Evolutionary conservation across 805 yeast genomes (phyloP).

Genomic region (Candida yuanshanica): DNA sequence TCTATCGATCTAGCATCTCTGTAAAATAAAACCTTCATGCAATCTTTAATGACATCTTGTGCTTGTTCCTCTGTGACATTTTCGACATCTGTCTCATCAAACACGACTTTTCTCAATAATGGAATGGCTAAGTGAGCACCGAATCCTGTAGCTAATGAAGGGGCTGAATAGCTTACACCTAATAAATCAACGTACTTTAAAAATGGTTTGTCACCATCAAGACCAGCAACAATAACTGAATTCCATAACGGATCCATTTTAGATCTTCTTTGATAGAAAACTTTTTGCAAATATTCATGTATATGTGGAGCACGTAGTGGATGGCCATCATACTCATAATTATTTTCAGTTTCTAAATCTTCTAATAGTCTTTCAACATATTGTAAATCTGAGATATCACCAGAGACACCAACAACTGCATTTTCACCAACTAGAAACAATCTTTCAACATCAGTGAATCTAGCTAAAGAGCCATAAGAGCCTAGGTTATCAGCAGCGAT

Average conservation of each 20-base stretch:
- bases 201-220: conserved; percentile 67
- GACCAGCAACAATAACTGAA: conserved; percentile 86
- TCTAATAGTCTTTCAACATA: conserved; percentile 69
- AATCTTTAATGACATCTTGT: conserved; percentile 64
- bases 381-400: conserved; percentile 93
- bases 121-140: conserved; percentile 96
- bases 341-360: conserved; percentile 71
- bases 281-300: conserved; percentile 79
- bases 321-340: conserved; percentile 69
- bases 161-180: conserved; percentile 87
- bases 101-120: conserved; percentile 76
- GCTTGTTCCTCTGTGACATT: conserved; percentile 73
- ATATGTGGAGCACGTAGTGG: conserved; percentile 77
- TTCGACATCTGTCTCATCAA: conserved; percentile 67
- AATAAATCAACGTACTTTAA: conserved; percentile 83
- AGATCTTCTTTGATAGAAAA: conserved; percentile 80
- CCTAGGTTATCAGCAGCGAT: conserved; percentile 94
- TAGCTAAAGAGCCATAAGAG: conserved; percentile 87
- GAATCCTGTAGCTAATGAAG: conserved; percentile 91
- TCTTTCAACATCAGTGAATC: conserved; percentile 83
- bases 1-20: conserved; percentile 94
- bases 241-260: conserved; percentile 98
- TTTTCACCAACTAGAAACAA: conserved; percentile 76
- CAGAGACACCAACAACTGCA: conserved; percentile 89
- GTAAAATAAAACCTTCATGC: conserved; percentile 92